phyloP scores from a whole-genome alignment of 345 rosid genomes.

The Ceriops zippeliana region DNA sequence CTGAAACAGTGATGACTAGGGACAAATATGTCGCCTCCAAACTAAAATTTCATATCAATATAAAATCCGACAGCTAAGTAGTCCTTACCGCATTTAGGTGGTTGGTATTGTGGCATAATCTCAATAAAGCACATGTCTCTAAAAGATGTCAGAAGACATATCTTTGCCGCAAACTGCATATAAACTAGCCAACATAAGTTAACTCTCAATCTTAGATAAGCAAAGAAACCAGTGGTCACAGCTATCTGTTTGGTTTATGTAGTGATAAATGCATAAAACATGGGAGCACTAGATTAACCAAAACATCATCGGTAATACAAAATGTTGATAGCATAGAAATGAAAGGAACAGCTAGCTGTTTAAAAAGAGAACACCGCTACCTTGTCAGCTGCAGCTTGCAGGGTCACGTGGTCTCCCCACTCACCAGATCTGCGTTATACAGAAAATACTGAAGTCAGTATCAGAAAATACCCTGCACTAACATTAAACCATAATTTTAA shows the following conservation, averaged over 20 bases:
- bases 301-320: neutral
- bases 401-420: conserved; percentile 93
- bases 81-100: conserved; percentile 67
- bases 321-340: neutral
- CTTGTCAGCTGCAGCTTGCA: conserved; percentile 98
- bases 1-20: neutral
- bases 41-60: neutral
- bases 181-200: conserved; percentile 10
- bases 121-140: conserved; percentile 91
- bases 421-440: conserved; percentile 68
- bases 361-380: conserved; percentile 32
- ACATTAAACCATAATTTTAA: conserved; percentile 4
- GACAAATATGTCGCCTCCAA: neutral
- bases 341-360: conserved; percentile 8
- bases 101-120: conserved; percentile 61
- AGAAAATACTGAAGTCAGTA: neutral
- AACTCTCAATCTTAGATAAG: neutral
- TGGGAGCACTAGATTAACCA: neutral
- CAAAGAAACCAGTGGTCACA: neutral
- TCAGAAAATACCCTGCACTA: neutral
- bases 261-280: neutral
- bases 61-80: neutral
- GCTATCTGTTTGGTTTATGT: neutral
- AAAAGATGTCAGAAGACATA: conserved; percentile 90
- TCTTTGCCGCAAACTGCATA: conserved; percentile 87